Evolutionary conservation across 176 grass and related monocot species (phyloP), one percentile per base, ranked within the genome.

Genomic region (Cenchrus americanus): DNA sequence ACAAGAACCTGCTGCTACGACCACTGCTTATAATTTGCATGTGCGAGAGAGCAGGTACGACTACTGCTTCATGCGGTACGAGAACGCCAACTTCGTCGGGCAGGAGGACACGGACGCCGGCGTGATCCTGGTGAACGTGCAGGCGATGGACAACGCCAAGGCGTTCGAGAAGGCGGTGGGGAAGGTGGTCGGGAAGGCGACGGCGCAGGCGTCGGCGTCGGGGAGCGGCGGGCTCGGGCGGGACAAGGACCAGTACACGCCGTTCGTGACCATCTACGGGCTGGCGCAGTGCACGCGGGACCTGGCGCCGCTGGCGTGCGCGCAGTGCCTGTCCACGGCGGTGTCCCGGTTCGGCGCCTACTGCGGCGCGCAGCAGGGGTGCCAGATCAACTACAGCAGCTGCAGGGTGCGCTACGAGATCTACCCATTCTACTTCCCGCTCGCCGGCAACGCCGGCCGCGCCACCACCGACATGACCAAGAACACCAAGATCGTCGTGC

Each of bases 341-440:
- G 71, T 91, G 86, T 90, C 86, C 8, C 73, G 21, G 59, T 88
- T 94, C 83, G 69, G 59, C 18, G 14, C 63, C 34, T 91, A 86
- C 83, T 94, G 92, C 76, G 55, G 64, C 54, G 83, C 77, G 64
- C 79, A 82, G 75, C 70, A 82, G 75, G 92, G 92, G 0, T 94
- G 92, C 73, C 86, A 80, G 83, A 85, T 91, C 57, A 79, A 86
- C 69, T 94, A 94, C 66, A 94, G 92, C 82, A 94, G 88, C 83
- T 94, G 88, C 66, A 84, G 84, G 55, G 86, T 89, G 70, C 89
- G 92, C 64, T 94, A 94, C 83, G 92, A 94, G 89, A 94, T 94
- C 19, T 94, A 94, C 73, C 92, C 92, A 0, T 94, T 94, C 78
- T 91, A 86, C 77, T 89, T 94, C 88, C 92, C 92, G 6, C 88